Base-by-base conservation (phyloP, 768 basidiomycete genomes). In the Tylopilus intermedius region DNA sequence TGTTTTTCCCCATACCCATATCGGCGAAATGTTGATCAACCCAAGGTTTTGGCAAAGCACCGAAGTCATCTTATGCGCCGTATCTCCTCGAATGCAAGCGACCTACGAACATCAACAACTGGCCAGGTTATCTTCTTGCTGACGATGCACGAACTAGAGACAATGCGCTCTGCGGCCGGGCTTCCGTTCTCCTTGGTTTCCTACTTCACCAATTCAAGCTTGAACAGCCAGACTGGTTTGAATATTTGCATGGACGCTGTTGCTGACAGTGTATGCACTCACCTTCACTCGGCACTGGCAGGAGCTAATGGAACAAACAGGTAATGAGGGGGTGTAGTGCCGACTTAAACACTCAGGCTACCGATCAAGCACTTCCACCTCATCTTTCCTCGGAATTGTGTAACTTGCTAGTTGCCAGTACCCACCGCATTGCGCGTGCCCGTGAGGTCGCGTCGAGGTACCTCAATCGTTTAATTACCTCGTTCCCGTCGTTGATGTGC, bases 401-500 rank as follows among this genome's bases (percentile, higher is more conserved):
- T 39, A 71, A 68, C n/a, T 75, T 98, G 22, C 77, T 97, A 14
- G 74, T 91, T 14, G 75, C 77, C 39, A 87, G 88, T 69, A 91
- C 90, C 3, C 90, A 94, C 69, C 82, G 91, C 27, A 81, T 90
- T 53, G 75, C 80, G 30, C 90, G 88, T 65, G 88, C 87, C 47
- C 79, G 95, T 32, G 86, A 88, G 32, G 76, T 93, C 29, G 90
- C 94, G 1, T 78, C 84, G 39, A 86, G 82, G 68, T 96, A 89
- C 64, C 77, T 97, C 26, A 82, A 92, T 69, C 80, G 84, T 37
- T 74, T 98, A 38, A 85, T 98, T 58, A 86, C 84, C 8, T 90
- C 88, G 2, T 97, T 97, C 70, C 94, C 96, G 2, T 93, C 94
- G 13, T 74, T 99, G 46, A 88, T 96, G 82, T 98, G 95, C 69